A percentile compares a stretch with the other conserved stretches of the same genome.
These are phyloP conservation scores for Leccinellum albellum DNA, from an alignment of 768 basidiomycete genomes.

Conservation along the genomic window DNA sequence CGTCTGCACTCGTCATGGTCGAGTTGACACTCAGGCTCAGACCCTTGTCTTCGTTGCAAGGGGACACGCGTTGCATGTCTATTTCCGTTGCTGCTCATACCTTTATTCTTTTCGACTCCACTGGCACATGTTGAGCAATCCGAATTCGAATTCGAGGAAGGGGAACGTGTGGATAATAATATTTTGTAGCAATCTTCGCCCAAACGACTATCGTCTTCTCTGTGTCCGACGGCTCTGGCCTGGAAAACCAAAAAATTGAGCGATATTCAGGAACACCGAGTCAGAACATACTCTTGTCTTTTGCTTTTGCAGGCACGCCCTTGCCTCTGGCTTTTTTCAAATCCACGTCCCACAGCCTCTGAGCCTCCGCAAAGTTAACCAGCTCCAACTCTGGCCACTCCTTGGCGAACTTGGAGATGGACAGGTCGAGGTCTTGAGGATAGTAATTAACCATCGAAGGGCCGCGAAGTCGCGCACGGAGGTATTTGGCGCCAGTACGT, in stretches of 20 bases:
- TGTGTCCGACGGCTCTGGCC: conserved; percentile 51
- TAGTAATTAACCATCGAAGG: conserved; percentile 87
- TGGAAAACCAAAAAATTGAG: conserved; percentile 18
- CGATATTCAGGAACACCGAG: background rate
- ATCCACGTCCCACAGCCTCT: conserved; percentile 65
- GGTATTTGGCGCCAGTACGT: conserved; percentile 90
- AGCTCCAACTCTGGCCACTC: conserved; percentile 56
- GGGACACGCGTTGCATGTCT: no score
- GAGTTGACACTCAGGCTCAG: no score
- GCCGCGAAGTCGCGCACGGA: conserved; percentile 75
- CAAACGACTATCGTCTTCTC: conserved; percentile 36
- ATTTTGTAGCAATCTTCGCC: no score
- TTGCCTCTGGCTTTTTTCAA: conserved; percentile 73
- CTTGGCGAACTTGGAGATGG: conserved; percentile 48
- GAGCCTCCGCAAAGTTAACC: conserved; percentile 62
- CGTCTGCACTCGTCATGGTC: no score
- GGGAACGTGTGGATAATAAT: background rate
- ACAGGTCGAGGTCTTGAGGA: conserved; percentile 55
- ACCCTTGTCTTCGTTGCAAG: no score
- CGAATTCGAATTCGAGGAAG: no score
- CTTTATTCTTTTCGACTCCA: no score
- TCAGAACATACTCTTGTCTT: conserved; percentile 50
- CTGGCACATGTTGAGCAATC: no score
- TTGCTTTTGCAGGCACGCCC: conserved; percentile 80
- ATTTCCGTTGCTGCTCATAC: no score